A percentile compares a stretch with the other conserved stretches of the same genome.
phyloP scores from a whole-genome alignment of 495 filamentous ascomycete genomes.

The Daldinia bambusicola region DNA sequence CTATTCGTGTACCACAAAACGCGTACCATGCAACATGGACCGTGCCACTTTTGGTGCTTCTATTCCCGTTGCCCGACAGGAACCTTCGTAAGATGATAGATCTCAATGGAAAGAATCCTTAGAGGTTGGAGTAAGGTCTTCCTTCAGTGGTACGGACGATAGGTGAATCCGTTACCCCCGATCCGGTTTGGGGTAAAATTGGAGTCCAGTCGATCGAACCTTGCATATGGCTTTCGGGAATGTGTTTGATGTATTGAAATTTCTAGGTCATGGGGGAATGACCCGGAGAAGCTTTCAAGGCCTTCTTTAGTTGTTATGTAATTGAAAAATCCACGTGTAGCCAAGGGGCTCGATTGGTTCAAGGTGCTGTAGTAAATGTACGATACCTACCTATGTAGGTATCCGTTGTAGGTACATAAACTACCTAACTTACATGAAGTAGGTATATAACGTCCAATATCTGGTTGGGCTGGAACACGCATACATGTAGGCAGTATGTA shows the following conservation, averaged over 20 bases:
- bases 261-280: background rate
- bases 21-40: constrained; percentile 3
- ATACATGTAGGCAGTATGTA: background rate
- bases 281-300: background rate
- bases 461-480: too few species aligned
- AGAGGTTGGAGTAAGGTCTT: too few species aligned
- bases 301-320: constrained; percentile 28
- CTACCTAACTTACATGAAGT: too few species aligned
- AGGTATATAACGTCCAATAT: too few species aligned
- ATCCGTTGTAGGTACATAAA: too few species aligned
- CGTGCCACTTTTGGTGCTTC: too few species aligned
- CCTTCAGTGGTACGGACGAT: background rate
- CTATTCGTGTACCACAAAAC: constrained; percentile 5
- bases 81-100: background rate
- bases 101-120: too few species aligned
- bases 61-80: constrained; percentile 14
- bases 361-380: constrained; percentile 8
- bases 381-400: too few species aligned
- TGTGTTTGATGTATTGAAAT: constrained; percentile 10
- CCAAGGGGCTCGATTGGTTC: constrained; percentile 24
- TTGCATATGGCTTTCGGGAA: constrained; percentile 3
- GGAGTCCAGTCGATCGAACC: constrained; percentile 2
- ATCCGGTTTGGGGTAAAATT: constrained; percentile 8
- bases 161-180: constrained; percentile 28
- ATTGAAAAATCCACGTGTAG: constrained; percentile 35